These are phyloP conservation scores for Pyrus betulifolia DNA, from an alignment of 306 rosid species.

Conservation along the genomic window DNA sequence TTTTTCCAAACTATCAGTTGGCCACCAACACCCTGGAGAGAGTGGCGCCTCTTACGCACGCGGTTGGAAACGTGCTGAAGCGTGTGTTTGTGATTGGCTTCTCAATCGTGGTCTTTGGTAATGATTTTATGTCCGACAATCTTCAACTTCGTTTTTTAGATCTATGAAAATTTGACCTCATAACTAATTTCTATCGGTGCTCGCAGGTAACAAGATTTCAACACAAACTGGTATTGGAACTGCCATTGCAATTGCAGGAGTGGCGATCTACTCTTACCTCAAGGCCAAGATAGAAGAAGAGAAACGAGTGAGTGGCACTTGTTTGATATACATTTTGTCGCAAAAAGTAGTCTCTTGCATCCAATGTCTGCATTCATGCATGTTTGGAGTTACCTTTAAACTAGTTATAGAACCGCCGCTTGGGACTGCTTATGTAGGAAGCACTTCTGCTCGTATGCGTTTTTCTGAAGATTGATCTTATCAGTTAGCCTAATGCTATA, in stretches of 20 bases:
- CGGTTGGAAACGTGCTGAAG: constrained; percentile 92
- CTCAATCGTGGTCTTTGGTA: constrained; percentile 77
- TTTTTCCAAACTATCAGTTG: constrained; percentile 32
- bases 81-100: constrained; percentile 96
- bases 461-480: not conserved
- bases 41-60: constrained; percentile 97
- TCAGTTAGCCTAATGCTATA: too few relatives aligned
- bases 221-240: constrained; percentile 97
- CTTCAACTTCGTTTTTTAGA: not conserved
- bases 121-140: not conserved
- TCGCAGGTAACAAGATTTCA: constrained; percentile 81
- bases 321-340: not conserved
- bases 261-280: constrained; percentile 72
- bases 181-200: not conserved
- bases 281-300: constrained; percentile 89
- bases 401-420: not conserved
- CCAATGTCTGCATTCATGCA: not conserved
- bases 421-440: not conserved
- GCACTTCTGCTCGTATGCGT: not conserved
- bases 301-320: constrained; percentile 63
- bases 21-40: constrained; percentile 96
- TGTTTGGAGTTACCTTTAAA: not conserved
- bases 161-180: not conserved
- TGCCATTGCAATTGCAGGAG: constrained; percentile 84
- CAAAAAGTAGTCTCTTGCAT: not conserved